phyloP scores from a whole-genome alignment of 2,329 filamentous ascomycete species.

The Phialemonium atrogriseum region DNA sequence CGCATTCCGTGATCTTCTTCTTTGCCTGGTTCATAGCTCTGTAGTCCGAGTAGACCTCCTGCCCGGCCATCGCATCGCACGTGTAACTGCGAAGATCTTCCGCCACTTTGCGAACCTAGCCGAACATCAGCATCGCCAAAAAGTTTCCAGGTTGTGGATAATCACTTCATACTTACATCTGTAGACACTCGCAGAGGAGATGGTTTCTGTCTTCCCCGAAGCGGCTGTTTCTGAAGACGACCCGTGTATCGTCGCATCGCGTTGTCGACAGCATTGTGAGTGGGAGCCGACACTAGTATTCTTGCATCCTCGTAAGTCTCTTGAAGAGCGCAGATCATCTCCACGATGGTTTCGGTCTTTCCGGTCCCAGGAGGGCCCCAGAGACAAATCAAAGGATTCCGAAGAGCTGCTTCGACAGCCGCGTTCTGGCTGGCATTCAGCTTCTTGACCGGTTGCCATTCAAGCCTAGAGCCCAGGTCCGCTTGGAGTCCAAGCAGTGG shows the following conservation, averaged over 20 bases:
- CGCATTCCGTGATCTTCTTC: conserved; percentile 23
- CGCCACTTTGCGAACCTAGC: conserved; percentile 24
- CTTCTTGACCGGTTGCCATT: conserved; percentile 1
- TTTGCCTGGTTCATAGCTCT: conserved; percentile 26
- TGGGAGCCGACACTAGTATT: conserved; percentile 31
- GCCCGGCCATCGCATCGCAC: conserved; percentile 22
- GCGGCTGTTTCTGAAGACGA: conserved; percentile 2
- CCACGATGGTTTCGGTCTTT: conserved; percentile 33
- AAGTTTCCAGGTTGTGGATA: too few species aligned
- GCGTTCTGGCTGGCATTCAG: conserved; percentile 26
- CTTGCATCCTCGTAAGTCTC: conserved; percentile 13
- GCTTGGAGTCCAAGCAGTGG: too few species aligned
- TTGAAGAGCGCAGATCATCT: conserved; percentile 26
- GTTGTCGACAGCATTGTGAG: conserved; percentile 37
- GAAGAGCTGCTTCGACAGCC: conserved; percentile 21
- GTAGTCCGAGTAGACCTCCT: conserved; percentile 17
- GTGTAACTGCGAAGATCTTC: conserved; percentile 25
- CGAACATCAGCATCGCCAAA: too few species aligned
- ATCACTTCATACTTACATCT: too few species aligned
- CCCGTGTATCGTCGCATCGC: conserved; percentile 26
- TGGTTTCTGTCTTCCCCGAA: neutral
- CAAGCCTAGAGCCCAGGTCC: too few species aligned
- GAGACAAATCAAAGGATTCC: conserved; percentile 25
- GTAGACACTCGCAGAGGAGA: conserved; percentile 20
- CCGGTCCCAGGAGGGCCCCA: conserved; percentile 37